Evolutionary conservation across 2,329 filamentous ascomycete species (phyloP), one percentile per base, ranked within the genome.

Genomic region (Didymella exigua): DNA sequence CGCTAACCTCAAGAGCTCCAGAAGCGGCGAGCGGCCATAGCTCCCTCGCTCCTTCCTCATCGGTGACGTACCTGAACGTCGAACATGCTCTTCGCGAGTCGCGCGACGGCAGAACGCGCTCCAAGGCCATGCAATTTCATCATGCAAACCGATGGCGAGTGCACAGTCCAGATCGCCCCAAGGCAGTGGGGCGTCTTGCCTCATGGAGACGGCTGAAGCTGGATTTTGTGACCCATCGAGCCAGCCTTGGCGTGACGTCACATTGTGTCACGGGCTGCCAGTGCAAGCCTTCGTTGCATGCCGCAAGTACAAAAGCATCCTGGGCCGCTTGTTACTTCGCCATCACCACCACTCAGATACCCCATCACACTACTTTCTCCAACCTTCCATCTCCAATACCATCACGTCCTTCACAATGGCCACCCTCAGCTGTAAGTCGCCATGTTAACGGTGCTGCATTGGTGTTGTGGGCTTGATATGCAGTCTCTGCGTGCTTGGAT

Each of bases 391-490:
- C 58, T 42, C 49, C 54, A 60, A 52, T 33, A 46, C 40, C 59
- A 58, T 27, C 49, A 40, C 43, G 65, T 62, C 63, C 62, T 64
- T 64, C 77, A 81, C 70, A 78, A 86, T 85, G 83, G 81, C 82
- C 56, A 82, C 81, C 68, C 80, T 86, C 61, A 79, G 82, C 74
- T 86, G 84, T 86, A 79, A 73, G 82, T 78, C 9, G 37, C 23
- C 41, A 5, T 46, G 13, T 51, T 31, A 11, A 50, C 18, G 9
- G 5, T 18, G 23, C 23, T 41, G 40, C 37, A n/a, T 30, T 5
- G 27, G 27, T 4, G 27, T 26, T 16, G 11, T 34, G 37, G 48
- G 33, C 38, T 36, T n/a, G 9, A 51, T 44, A 60, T 55, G 59
- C 55, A 62, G 59, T 61, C 50, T 40, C 40, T 36, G 26, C 45